phyloP scores from a whole-genome alignment of 345 rosid species.

The Lumnitzera littorea region DNA sequence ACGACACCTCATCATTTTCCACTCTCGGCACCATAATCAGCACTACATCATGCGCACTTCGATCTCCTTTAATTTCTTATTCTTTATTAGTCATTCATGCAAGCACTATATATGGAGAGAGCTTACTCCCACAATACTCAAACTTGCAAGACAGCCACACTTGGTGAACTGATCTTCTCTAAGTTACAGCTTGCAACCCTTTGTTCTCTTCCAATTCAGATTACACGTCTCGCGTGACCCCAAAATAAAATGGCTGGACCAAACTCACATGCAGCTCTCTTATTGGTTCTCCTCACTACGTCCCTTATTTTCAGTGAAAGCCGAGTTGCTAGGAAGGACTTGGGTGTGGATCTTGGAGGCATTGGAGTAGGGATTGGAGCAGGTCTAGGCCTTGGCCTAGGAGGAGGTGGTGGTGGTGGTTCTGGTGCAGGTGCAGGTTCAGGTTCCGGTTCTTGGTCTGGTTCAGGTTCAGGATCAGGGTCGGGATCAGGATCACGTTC shows the following conservation, averaged over 20 bases:
- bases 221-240: no score
- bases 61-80: no score
- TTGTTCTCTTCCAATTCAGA: neutral
- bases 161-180: no score
- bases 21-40: neutral
- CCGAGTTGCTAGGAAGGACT: conserved; percentile 65
- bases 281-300: conserved; percentile 20
- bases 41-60: no score
- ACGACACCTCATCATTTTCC: neutral
- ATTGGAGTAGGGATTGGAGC: conserved; percentile 62
- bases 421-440: conserved; percentile 15
- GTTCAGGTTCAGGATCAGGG: conserved; percentile 9
- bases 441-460: conserved; percentile 6
- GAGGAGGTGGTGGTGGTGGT: conserved; percentile 34
- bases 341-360: conserved; percentile 75
- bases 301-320: conserved; percentile 30
- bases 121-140: no score
- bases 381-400: conserved; percentile 57
- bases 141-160: no score
- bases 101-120: no score
- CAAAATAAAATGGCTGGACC: neutral
- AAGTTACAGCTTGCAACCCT: no score
- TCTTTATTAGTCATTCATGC: no score
- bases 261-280: conserved; percentile 9
- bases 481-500: conserved; percentile 11